Conservation (phyloP, 2,329 filamentous ascomycete genomes). For the Aspergillus transmontanensis region DNA sequence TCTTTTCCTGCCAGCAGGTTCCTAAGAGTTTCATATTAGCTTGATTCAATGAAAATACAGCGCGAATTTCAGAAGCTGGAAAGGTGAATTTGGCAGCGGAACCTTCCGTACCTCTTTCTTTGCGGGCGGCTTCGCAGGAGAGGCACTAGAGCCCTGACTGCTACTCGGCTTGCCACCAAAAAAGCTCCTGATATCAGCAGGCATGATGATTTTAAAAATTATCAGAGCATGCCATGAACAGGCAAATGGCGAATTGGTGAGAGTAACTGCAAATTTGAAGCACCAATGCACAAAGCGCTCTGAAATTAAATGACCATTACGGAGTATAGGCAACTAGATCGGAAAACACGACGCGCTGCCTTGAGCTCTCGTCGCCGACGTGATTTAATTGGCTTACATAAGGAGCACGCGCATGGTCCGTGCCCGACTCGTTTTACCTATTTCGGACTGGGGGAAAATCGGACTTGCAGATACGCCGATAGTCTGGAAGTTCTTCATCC, state of each 20-base stretch:
- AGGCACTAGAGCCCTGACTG: conserved; percentile 55
- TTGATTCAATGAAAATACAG: not conserved
- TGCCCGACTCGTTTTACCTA: conserved; percentile 26
- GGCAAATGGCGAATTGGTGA: not conserved
- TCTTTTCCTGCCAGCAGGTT: conserved; percentile 33
- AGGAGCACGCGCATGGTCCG: conserved; percentile 26
- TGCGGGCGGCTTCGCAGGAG: conserved; percentile 45
- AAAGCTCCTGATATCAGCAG: conserved; percentile 84
- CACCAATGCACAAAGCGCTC: not conserved
- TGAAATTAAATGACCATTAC: not conserved
- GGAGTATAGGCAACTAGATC: conserved; percentile 4
- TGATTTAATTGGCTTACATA: conserved; percentile 30
- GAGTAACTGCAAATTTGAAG: not conserved
- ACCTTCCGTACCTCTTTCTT: conserved; percentile 44
- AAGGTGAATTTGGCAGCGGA: not conserved
- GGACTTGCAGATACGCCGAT: conserved; percentile 26
- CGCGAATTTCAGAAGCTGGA: not conserved
- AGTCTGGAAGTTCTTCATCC: conserved; percentile 21
- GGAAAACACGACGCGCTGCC: conserved; percentile 33
- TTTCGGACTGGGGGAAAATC: conserved; percentile 23
- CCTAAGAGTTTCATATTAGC: not conserved
- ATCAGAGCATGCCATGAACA: conserved; percentile 5
- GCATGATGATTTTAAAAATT: conserved; percentile 57
- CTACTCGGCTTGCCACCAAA: conserved; percentile 72
- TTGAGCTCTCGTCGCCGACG: conserved; percentile 17